phyloP scores from a whole-genome alignment of 768 basidiomycete species.

The Suillus sp. region DNA sequence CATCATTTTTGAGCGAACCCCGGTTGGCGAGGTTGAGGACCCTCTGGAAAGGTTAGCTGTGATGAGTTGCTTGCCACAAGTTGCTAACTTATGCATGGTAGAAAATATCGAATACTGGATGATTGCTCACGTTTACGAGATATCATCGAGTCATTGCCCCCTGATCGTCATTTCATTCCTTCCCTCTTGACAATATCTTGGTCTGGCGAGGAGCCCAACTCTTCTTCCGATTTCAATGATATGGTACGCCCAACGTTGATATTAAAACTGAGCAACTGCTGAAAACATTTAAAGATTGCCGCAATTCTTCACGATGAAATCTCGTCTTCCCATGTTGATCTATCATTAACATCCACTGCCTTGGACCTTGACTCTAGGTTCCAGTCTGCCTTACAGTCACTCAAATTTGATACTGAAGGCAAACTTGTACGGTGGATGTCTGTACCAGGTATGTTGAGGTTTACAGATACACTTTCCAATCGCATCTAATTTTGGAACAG shows the following conservation, averaged over 20 bases:
- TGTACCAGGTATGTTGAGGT: constrained; percentile 47
- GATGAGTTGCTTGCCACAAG: neutral
- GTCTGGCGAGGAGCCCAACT: constrained; percentile 46
- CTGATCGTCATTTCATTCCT: constrained; percentile 60
- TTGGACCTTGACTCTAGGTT: constrained; percentile 64
- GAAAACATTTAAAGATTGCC: constrained; percentile 43
- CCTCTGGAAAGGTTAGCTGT: constrained; percentile 64
- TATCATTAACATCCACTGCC: constrained; percentile 51
- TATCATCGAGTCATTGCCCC: constrained; percentile 54
- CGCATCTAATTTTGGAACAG: constrained; percentile 14
- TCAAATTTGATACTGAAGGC: constrained; percentile 60
- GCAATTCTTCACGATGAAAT: constrained; percentile 47
- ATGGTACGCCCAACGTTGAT: constrained; percentile 49
- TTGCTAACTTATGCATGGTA: constrained; percentile 27
- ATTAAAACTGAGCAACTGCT: constrained; percentile 4
- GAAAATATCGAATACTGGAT: constrained; percentile 71
- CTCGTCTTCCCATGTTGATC: constrained; percentile 43
- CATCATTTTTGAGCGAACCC: constrained; percentile 76
- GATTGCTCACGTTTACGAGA: constrained; percentile 74
- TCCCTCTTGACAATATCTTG: constrained; percentile 64
- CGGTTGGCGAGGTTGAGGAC: constrained; percentile 61
- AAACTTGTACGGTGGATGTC: constrained; percentile 50
- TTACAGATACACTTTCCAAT: neutral
- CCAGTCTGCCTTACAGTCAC: constrained; percentile 37
- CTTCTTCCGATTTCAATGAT: constrained; percentile 51